Percentiles rank a stretch among this genome's conserved stretches.
These are phyloP conservation scores for Hawksworthiomyces lignivorus DNA, from an alignment of 2,329 filamentous ascomycete species.

Conservation along the genomic window DNA sequence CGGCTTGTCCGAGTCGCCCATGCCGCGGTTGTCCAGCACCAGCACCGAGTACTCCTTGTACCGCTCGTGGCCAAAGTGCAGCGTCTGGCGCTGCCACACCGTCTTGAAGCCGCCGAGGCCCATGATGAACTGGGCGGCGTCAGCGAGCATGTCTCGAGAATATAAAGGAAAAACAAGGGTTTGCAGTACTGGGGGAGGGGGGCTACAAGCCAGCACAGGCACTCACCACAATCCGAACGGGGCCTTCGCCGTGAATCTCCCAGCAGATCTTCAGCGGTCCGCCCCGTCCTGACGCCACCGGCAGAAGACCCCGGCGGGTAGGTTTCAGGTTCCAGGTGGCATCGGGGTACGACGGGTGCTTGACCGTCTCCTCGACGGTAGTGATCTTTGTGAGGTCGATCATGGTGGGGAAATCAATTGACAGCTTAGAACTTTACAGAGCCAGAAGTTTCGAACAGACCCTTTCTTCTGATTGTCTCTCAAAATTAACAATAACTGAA, in stretches of 20 bases:
- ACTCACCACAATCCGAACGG: conserved; percentile 65
- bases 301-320: conserved; percentile 48
- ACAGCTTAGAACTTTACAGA: too few relatives aligned
- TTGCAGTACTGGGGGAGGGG: neutral
- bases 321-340: conserved; percentile 64
- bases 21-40: conserved; percentile 76
- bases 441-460: too few relatives aligned
- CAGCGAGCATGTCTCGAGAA: too few relatives aligned
- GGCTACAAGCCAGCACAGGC: conserved; percentile 5
- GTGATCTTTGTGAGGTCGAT: conserved; percentile 7
- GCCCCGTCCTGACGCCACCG: conserved; percentile 62
- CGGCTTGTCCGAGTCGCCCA: conserved; percentile 74
- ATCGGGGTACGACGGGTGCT: conserved; percentile 59
- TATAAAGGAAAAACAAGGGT: too few relatives aligned
- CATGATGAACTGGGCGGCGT: conserved; percentile 67
- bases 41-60: conserved; percentile 63
- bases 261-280: conserved; percentile 71
- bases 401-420: too few relatives aligned
- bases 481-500: too few relatives aligned
- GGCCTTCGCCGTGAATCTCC: conserved; percentile 71
- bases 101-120: conserved; percentile 62
- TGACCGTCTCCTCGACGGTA: conserved; percentile 49
- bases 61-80: conserved; percentile 69
- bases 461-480: too few relatives aligned
- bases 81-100: conserved; percentile 76